Percentiles rank a stretch among this genome's conserved stretches.
phyloP scores from a whole-genome alignment of 768 basidiomycete species.

The Gymnopilus junonius region DNA sequence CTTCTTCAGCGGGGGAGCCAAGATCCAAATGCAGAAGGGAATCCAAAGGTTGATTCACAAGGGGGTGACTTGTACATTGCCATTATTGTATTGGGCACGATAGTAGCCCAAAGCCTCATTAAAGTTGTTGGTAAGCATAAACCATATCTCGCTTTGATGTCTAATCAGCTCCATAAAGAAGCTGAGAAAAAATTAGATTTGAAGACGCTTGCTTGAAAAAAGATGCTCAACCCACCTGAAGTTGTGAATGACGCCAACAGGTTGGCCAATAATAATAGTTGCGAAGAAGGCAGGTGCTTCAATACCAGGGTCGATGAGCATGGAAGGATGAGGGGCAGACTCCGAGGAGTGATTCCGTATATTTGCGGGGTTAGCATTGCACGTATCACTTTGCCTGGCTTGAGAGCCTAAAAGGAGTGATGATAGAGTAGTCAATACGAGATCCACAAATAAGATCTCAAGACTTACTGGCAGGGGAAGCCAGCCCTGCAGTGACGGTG shows the following conservation, averaged over 20 bases:
- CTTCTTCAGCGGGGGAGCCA: too few relatives aligned
- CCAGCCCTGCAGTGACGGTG: neutral
- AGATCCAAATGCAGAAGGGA: neutral
- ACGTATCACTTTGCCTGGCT: too few relatives aligned
- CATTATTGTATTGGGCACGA: neutral
- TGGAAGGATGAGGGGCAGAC: neutral
- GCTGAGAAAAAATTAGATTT: neutral
- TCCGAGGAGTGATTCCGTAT: neutral
- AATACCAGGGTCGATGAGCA: neutral
- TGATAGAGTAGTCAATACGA: neutral
- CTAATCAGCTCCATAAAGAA: neutral
- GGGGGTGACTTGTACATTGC: neutral
- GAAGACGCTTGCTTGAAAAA: neutral
- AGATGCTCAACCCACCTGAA: neutral
- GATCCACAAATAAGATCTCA: neutral
- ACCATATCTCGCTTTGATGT: neutral
- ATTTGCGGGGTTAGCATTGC: too few relatives aligned
- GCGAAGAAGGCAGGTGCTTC: neutral
- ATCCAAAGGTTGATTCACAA: neutral
- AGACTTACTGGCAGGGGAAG: neutral
- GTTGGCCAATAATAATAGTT: neutral
- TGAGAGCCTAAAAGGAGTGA: neutral
- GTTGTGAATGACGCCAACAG: neutral
- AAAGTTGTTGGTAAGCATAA: neutral
- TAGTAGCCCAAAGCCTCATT: neutral